Percentiles rank a stretch among this genome's conserved stretches.
Evolutionary conservation across 129 eudicot species (phyloP).

Genomic region (Cynara cardunculus): DNA sequence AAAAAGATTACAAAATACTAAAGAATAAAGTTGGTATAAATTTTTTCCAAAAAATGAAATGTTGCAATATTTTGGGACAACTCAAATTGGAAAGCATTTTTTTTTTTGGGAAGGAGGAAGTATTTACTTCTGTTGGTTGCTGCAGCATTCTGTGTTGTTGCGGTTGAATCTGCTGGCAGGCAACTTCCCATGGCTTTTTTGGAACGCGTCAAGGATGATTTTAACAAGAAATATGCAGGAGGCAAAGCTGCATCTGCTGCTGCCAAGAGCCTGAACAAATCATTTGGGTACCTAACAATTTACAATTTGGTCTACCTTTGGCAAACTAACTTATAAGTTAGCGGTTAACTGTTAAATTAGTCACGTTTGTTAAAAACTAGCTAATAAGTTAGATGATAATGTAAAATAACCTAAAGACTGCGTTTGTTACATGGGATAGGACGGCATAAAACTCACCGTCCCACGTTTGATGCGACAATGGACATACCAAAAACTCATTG

Average conservation of each 20-base stretch:
- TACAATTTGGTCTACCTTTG: neutral
- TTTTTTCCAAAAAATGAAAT: neutral
- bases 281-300: conserved; percentile 49
- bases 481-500: no score
- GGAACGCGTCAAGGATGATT: conserved; percentile 67
- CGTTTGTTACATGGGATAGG: no score
- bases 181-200: conserved; percentile 51
- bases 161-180: conserved; percentile 61
- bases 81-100: neutral
- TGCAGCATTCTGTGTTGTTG: conserved; percentile 72
- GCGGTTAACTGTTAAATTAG: neutral
- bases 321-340: neutral
- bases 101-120: neutral
- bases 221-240: conserved; percentile 50
- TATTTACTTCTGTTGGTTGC: neutral
- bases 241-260: conserved; percentile 64
- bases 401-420: neutral
- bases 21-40: neutral
- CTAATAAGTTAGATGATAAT: neutral
- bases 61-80: neutral
- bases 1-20: no score
- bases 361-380: neutral
- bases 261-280: conserved; percentile 53
- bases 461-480: no score
- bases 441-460: no score